A percentile compares a stretch with the other conserved stretches of the same genome.
phyloP scores from a whole-genome alignment of 345 rosid species.

The Excoecaria agallocha region DNA sequence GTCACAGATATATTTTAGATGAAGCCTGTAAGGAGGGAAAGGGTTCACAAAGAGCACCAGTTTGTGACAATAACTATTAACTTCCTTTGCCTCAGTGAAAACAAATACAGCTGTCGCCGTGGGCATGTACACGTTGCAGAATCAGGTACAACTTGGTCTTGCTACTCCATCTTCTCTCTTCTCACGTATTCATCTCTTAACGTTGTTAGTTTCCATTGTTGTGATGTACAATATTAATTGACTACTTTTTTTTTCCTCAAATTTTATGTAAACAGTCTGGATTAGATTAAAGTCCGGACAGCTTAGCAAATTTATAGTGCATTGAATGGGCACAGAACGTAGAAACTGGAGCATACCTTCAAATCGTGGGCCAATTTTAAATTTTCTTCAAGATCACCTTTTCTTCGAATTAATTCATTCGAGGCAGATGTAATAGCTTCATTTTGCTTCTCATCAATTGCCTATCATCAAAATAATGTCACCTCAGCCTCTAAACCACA shows the following conservation, averaged over 20 bases:
- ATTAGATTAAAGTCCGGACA: neutral
- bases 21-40: neutral
- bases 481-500: constrained; percentile 18
- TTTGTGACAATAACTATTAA: neutral
- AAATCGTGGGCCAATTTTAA: constrained; percentile 73
- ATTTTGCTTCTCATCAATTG: constrained; percentile 83
- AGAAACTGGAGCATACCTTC: constrained; percentile 51
- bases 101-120: neutral
- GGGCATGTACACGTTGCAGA: no score
- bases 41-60: neutral
- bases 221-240: neutral
- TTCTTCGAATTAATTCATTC: constrained; percentile 68
- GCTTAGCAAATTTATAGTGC: neutral
- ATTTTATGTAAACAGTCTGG: neutral
- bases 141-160: neutral
- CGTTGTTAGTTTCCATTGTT: no score
- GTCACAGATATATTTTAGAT: neutral
- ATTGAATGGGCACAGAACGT: neutral
- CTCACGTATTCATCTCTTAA: neutral
- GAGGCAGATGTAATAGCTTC: constrained; percentile 73
- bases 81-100: neutral
- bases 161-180: neutral
- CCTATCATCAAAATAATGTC: constrained; percentile 47
- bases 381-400: constrained; percentile 81
- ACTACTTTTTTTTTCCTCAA: neutral